phyloP scores from a whole-genome alignment of 2,329 filamentous ascomycete species.

The Rosellinia necatrix region DNA sequence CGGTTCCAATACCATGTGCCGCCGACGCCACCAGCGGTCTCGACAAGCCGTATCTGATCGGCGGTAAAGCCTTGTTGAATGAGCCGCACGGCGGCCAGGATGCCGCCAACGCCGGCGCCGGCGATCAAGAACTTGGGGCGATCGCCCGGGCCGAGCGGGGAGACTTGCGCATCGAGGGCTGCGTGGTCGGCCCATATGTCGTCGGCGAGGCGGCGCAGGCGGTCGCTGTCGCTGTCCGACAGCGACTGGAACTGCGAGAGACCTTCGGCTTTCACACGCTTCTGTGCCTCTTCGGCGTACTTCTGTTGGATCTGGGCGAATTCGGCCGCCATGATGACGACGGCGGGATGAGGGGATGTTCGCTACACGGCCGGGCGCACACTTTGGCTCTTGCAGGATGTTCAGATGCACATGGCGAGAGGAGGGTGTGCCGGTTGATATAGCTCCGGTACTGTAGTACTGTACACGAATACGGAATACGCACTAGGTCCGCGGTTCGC shows the following conservation, averaged over 20 bases:
- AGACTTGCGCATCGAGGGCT: constrained; percentile 34
- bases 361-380: not conserved
- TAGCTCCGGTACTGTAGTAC: no score
- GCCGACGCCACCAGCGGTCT: constrained; percentile 50
- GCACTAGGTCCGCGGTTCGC: no score
- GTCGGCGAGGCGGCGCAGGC: constrained; percentile 38
- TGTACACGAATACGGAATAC: no score
- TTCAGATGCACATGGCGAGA: no score
- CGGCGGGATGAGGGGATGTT: not conserved
- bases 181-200: constrained; percentile 40
- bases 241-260: constrained; percentile 34
- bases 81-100: constrained; percentile 38
- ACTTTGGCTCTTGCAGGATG: not conserved
- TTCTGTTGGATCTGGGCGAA: constrained; percentile 34
- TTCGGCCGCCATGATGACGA: constrained; percentile 30
- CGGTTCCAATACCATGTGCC: constrained; percentile 60
- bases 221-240: constrained; percentile 33
- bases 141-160: constrained; percentile 32
- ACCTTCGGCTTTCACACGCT: constrained; percentile 38
- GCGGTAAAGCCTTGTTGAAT: constrained; percentile 43
- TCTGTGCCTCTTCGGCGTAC: constrained; percentile 37
- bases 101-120: constrained; percentile 37
- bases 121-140: constrained; percentile 38
- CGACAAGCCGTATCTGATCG: constrained; percentile 48
- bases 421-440: no score